Evolutionary conservation across 2,329 filamentous ascomycete species (phyloP).

Genomic region (Aspergillus arachidicola): DNA sequence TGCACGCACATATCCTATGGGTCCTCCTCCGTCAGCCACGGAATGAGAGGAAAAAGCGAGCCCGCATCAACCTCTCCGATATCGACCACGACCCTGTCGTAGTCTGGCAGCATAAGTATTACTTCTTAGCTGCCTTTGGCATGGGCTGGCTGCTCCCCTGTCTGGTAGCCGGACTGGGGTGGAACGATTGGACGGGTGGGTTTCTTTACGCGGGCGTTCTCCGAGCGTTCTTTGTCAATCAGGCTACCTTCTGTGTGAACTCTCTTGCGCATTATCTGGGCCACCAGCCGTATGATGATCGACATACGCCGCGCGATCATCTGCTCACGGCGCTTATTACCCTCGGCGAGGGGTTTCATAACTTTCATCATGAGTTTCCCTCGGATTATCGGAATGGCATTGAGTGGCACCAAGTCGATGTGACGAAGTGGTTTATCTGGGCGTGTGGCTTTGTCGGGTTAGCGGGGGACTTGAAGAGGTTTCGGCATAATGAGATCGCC

Average conservation of each 20-base stretch:
- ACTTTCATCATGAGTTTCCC: slow-evolving; percentile 12
- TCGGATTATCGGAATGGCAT: slow-evolving; percentile 11
- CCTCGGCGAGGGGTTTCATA: slow-evolving; percentile 9
- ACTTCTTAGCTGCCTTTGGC: neutral
- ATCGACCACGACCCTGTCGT: slow-evolving; percentile 7
- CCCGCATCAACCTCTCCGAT: slow-evolving; percentile 5
- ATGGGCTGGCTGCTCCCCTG: slow-evolving; percentile 72
- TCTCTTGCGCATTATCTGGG: slow-evolving; percentile 6
- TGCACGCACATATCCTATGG: slow-evolving; percentile 11
- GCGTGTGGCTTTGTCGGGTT: neutral
- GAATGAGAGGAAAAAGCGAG: neutral
- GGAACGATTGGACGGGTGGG: slow-evolving; percentile 78
- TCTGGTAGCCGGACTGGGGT: slow-evolving; percentile 72
- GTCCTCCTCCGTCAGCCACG: neutral
- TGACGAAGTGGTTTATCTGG: slow-evolving; percentile 9
- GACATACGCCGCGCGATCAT: neutral
- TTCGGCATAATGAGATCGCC: slow-evolving; percentile 5
- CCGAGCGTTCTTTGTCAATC: slow-evolving; percentile 75
- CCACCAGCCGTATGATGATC: slow-evolving; percentile 3
- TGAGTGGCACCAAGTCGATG: slow-evolving; percentile 5
- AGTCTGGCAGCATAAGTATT: slow-evolving; percentile 7
- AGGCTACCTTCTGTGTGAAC: slow-evolving; percentile 2
- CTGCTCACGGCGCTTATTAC: neutral
- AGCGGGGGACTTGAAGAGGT: slow-evolving; percentile 2
- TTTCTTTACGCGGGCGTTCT: slow-evolving; percentile 83